Evolutionary conservation across 192 early-diverging fungal species (phyloP).

Genomic region (Paraglomus occultum): DNA sequence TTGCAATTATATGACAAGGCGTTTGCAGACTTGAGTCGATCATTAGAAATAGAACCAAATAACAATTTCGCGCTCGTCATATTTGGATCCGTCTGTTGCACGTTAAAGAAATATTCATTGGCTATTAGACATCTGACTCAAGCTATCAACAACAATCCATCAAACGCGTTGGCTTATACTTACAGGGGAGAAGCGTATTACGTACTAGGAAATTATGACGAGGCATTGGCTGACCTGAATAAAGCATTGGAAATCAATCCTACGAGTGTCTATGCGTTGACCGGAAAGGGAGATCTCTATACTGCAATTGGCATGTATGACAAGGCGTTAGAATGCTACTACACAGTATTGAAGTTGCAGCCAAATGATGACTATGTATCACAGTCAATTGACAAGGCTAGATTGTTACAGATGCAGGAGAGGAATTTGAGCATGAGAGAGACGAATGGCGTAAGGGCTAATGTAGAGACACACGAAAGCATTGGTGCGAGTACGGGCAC

Average conservation of each 20-base stretch:
- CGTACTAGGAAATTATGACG: neutral
- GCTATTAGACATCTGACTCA: neutral
- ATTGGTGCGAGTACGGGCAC: no score
- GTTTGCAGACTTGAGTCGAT: constrained; percentile 11
- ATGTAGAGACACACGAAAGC: no score
- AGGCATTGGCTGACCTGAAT: constrained; percentile 6
- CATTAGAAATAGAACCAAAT: neutral
- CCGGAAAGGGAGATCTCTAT: neutral
- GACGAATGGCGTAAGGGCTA: no score
- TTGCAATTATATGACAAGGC: neutral
- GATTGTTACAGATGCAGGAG: no score
- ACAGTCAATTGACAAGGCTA: no score
- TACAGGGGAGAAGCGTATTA: neutral
- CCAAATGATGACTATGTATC: no score
- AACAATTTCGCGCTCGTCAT: neutral
- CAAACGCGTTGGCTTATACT: neutral
- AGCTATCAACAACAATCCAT: neutral
- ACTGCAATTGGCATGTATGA: neutral
- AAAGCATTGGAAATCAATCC: neutral
- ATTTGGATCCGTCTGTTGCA: neutral
- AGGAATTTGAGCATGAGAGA: no score
- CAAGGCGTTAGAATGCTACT: neutral
- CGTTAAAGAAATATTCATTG: neutral
- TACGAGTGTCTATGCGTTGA: neutral
- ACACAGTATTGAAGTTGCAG: no score